phyloP scores from a whole-genome alignment of 345 rosid genomes.

The Boechera retrofracta region DNA sequence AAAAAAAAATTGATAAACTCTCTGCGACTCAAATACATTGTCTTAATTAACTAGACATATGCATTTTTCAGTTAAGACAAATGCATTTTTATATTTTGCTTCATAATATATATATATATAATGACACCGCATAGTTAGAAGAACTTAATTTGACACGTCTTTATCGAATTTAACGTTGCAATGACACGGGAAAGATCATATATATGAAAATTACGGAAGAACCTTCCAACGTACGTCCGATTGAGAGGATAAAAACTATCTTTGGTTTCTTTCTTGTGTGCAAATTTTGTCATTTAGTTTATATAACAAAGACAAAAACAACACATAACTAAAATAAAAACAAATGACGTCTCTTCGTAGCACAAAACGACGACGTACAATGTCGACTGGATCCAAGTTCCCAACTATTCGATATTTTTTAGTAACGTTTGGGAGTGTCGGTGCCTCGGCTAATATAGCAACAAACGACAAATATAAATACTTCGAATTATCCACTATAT shows the following conservation, averaged over 20 bases:
- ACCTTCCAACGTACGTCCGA: slow-evolving; percentile 19
- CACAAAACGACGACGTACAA: slow-evolving; percentile 24
- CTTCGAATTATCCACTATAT: neutral
- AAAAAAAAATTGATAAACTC: neutral
- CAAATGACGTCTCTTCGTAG: slow-evolving; percentile 27
- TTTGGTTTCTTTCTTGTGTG: slow-evolving; percentile 22
- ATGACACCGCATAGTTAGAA: slow-evolving; percentile 19
- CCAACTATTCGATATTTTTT: slow-evolving; percentile 30
- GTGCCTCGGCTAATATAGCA: slow-evolving; percentile 38
- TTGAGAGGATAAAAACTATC: neutral
- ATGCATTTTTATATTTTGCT: neutral
- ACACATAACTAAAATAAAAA: slow-evolving; percentile 16
- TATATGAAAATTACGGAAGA: neutral
- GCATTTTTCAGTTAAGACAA: neutral
- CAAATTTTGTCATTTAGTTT: slow-evolving; percentile 27
- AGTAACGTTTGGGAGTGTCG: slow-evolving; percentile 37
- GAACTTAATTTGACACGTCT: slow-evolving; percentile 32
- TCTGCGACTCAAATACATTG: neutral
- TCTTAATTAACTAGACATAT: slow-evolving; percentile 3
- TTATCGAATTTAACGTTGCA: slow-evolving; percentile 40
- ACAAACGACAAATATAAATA: slow-evolving; percentile 18
- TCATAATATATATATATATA: neutral
- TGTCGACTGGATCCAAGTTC: slow-evolving; percentile 21
- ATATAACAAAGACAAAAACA: slow-evolving; percentile 23
- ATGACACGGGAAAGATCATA: slow-evolving; percentile 12